Evolutionary conservation across 306 rosid species (phyloP).

Genomic region (Betula pendula): DNA sequence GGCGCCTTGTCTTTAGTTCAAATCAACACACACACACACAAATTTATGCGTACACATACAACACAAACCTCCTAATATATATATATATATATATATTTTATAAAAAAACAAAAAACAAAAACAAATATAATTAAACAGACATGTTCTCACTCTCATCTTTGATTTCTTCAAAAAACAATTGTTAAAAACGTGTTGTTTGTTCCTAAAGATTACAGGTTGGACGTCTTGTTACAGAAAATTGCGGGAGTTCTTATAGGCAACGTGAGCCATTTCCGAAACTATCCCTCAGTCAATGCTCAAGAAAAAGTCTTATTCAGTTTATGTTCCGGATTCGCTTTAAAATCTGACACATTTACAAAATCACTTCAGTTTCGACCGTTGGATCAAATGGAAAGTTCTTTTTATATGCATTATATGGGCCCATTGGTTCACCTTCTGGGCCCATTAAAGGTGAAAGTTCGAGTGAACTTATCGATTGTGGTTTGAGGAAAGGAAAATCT

Average conservation of each 20-base stretch:
- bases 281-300: background rate
- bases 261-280: conserved; percentile 40
- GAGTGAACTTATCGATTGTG: background rate
- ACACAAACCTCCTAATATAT: background rate
- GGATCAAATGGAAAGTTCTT: background rate
- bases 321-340: background rate
- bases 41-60: background rate
- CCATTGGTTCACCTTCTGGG: background rate
- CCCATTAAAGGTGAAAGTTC: background rate
- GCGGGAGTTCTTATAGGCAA: conserved; percentile 37
- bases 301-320: background rate
- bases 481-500: background rate
- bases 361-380: background rate
- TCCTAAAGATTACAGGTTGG: conserved; percentile 24
- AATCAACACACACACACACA: conserved; percentile 23
- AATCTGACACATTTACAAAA: background rate
- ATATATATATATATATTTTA: too few relatives aligned
- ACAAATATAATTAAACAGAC: background rate
- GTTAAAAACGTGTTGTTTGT: background rate
- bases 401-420: background rate
- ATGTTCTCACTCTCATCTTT: conserved; percentile 15
- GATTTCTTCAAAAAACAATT: background rate
- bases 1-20: conserved; percentile 48
- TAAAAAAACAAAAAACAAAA: too few relatives aligned
- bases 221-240: conserved; percentile 31